Evolutionary conservation across 2,329 filamentous ascomycete genomes (phyloP).

Genomic region (Pseudocercospora fuligena): DNA sequence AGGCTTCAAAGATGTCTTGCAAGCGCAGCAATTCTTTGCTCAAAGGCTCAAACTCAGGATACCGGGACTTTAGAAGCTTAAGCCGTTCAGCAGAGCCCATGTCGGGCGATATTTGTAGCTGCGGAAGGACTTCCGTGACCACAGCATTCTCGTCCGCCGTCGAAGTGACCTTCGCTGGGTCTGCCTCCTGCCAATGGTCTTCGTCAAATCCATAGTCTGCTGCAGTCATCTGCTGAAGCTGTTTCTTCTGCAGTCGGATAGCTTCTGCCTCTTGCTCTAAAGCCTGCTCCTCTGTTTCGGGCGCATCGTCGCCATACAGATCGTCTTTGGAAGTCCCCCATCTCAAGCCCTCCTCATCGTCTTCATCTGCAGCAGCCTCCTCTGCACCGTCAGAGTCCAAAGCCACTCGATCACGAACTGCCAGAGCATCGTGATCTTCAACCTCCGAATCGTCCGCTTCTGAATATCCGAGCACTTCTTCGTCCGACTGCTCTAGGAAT

Average conservation of each 20-base stretch:
- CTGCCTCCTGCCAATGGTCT: slow-evolving; percentile 73
- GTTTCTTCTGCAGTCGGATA: slow-evolving; percentile 85
- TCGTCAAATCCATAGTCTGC: slow-evolving; percentile 94
- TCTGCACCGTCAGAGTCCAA: slow-evolving; percentile 85
- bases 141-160: slow-evolving; percentile 52
- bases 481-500: slow-evolving; percentile 63
- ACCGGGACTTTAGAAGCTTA: slow-evolving; percentile 76
- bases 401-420: slow-evolving; percentile 62
- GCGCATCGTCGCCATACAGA: slow-evolving; percentile 87
- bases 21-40: slow-evolving; percentile 79
- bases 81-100: slow-evolving; percentile 76
- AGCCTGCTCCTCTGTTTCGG: slow-evolving; percentile 73
- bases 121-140: slow-evolving; percentile 86
- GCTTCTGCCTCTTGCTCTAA: slow-evolving; percentile 92
- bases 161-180: slow-evolving; percentile 53
- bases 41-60: slow-evolving; percentile 90
- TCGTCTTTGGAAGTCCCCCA: slow-evolving; percentile 54
- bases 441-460: slow-evolving; percentile 52
- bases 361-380: slow-evolving; percentile 52
- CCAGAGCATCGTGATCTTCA: slow-evolving; percentile 56
- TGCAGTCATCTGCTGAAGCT: slow-evolving; percentile 83
- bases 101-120: slow-evolving; percentile 78
- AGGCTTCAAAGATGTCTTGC: slow-evolving; percentile 49
- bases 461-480: slow-evolving; percentile 64
- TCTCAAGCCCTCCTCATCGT: slow-evolving; percentile 43